Percentiles rank a stretch among this genome's conserved stretches.
Evolutionary conservation across 2,329 filamentous ascomycete genomes (phyloP).

Genomic region (Neospermospora avenae): DNA sequence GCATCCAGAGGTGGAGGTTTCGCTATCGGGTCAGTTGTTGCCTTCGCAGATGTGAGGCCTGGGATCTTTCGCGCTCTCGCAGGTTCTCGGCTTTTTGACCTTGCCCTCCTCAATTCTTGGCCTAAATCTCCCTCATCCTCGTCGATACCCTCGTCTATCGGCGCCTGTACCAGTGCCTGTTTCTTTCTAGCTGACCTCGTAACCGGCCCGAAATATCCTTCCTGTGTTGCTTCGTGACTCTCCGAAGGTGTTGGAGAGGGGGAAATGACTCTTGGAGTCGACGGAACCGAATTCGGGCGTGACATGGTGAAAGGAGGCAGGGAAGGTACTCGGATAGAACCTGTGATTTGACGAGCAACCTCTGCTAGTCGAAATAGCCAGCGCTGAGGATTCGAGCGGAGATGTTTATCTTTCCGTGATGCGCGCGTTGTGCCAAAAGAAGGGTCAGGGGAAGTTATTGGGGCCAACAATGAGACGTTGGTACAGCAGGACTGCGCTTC

Average conservation of each 20-base stretch:
- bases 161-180: constrained; percentile 52
- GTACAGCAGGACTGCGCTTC: constrained; percentile 57
- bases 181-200: constrained; percentile 72
- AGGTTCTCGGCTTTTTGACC: constrained; percentile 34
- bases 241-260: constrained; percentile 76
- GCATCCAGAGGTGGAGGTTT: constrained; percentile 27
- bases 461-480: constrained; percentile 52
- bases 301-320: constrained; percentile 55
- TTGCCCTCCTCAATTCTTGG: constrained; percentile 32
- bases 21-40: constrained; percentile 32
- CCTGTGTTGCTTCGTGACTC: constrained; percentile 45
- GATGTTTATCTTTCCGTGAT: constrained; percentile 51
- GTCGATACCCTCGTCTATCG: constrained; percentile 57
- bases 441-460: constrained; percentile 41
- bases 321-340: constrained; percentile 52
- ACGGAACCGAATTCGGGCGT: constrained; percentile 56
- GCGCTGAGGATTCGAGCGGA: constrained; percentile 41
- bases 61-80: constrained; percentile 46
- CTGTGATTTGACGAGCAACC: constrained; percentile 50
- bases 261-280: constrained; percentile 83
- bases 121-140: constrained; percentile 38
- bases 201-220: constrained; percentile 68
- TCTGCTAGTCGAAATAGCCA: constrained; percentile 49
- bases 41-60: constrained; percentile 50
- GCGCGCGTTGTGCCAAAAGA: constrained; percentile 35